A percentile compares a stretch with the other conserved stretches of the same genome.
Evolutionary conservation across 2,329 filamentous ascomycete genomes (phyloP).

Genomic region (Claviceps sp.): DNA sequence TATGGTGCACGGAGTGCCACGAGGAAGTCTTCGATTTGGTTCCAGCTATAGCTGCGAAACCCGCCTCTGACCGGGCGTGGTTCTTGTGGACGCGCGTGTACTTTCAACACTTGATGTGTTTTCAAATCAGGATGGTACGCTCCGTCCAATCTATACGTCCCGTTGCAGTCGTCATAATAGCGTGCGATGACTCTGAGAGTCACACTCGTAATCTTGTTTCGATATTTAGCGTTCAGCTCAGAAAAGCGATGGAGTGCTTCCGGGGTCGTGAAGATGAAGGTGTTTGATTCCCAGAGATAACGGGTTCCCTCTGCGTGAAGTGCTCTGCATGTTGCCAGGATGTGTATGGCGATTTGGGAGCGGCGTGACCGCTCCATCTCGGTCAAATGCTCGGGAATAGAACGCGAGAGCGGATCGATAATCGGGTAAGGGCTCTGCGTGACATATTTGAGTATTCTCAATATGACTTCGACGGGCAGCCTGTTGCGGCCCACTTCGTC

Average conservation of each 20-base stretch:
- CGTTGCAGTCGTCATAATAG: constrained; percentile 39
- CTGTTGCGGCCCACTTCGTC: constrained; percentile 23
- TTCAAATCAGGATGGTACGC: constrained; percentile 30
- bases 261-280: constrained; percentile 39
- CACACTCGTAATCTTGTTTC: constrained; percentile 30
- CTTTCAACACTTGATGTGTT: constrained; percentile 26
- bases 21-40: constrained; percentile 39
- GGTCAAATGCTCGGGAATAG: constrained; percentile 30
- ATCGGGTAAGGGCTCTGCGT: constrained; percentile 36
- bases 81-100: constrained; percentile 30
- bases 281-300: constrained; percentile 38
- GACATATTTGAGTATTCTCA: constrained; percentile 38
- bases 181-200: constrained; percentile 40
- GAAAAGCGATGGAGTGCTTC: constrained; percentile 35
- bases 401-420: constrained; percentile 37
- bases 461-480: constrained; percentile 38
- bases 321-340: constrained; percentile 37
- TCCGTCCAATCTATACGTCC: constrained; percentile 27
- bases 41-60: constrained; percentile 42
- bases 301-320: constrained; percentile 35
- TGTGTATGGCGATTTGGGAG: constrained; percentile 39
- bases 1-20: constrained; percentile 36
- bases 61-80: constrained; percentile 34
- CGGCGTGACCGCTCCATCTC: constrained; percentile 27
- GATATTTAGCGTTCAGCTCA: constrained; percentile 28